These are phyloP conservation scores for Neoascochyta sp. DNA, from an alignment of 2,329 filamentous ascomycete genomes.

Conservation along the genomic window DNA sequence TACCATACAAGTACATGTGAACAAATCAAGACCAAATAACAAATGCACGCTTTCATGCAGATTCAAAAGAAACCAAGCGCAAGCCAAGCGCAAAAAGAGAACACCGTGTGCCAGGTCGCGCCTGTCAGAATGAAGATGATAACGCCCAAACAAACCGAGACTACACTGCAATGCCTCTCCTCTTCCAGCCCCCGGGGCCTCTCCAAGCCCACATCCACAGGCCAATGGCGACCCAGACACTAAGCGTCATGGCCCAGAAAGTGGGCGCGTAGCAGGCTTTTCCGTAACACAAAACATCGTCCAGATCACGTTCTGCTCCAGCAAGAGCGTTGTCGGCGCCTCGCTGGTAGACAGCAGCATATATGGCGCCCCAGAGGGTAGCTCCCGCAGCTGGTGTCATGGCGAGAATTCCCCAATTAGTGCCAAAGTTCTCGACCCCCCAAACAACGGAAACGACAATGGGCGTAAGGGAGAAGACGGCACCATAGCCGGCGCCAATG, in stretches of 20 bases:
- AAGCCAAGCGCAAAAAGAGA: too few species aligned
- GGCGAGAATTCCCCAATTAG: constrained; percentile 94
- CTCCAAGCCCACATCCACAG: constrained; percentile 76
- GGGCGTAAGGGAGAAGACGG: constrained; percentile 82
- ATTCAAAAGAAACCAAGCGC: too few species aligned
- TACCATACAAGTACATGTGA: too few species aligned
- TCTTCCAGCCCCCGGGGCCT: constrained; percentile 69
- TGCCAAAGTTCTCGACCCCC: constrained; percentile 98
- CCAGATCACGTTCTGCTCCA: constrained; percentile 24
- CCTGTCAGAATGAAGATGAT: too few species aligned
- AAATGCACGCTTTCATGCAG: too few species aligned
- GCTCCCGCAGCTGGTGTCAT: constrained; percentile 87
- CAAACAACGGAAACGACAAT: constrained; percentile 96
- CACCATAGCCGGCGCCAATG: constrained; percentile 88
- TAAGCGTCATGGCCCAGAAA: constrained; percentile 82
- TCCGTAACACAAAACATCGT: constrained; percentile 71
- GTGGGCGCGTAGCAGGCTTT: constrained; percentile 73
- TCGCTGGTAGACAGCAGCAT: constrained; percentile 73
- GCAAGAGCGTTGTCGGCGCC: constrained; percentile 49
- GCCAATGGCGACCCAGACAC: constrained; percentile 75
- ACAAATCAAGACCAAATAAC: too few species aligned
- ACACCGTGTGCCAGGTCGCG: too few species aligned
- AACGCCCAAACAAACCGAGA: too few species aligned
- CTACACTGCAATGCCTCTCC: constrained; percentile 67
- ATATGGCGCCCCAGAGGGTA: constrained; percentile 86